Evolutionary conservation across 2,329 filamentous ascomycete genomes (phyloP).

Genomic region (Cladorrhinum sp.): DNA sequence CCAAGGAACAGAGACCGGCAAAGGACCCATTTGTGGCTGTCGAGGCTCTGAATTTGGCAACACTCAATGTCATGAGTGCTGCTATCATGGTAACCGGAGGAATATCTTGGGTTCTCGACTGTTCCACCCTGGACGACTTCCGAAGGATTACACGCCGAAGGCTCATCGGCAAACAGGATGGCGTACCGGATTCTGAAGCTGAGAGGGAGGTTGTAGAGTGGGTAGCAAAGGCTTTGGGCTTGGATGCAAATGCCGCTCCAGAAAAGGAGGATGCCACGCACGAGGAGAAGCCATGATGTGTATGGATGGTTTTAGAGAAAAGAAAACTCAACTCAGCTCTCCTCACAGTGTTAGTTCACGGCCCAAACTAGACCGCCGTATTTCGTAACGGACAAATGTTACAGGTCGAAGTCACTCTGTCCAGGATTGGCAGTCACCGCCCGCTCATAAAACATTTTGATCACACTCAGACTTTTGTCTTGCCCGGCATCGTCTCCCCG

Average conservation of each 20-base stretch:
- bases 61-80: constrained; percentile 76
- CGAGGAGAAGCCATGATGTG: not conserved
- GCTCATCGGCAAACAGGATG: constrained; percentile 32
- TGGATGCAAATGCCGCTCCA: constrained; percentile 29
- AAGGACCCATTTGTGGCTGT: constrained; percentile 69
- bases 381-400: not conserved
- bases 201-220: constrained; percentile 62
- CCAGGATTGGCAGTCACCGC: not conserved
- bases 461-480: not conserved
- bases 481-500: not conserved
- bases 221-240: constrained; percentile 57
- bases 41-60: constrained; percentile 82
- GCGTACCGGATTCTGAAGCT: constrained; percentile 44
- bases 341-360: not conserved
- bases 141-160: constrained; percentile 44
- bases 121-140: constrained; percentile 67
- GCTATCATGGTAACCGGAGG: constrained; percentile 73
- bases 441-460: not conserved
- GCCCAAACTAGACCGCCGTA: not conserved
- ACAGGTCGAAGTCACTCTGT: not conserved
- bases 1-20: constrained; percentile 30
- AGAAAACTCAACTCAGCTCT: not conserved
- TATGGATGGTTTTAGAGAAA: not conserved
- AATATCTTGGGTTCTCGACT: constrained; percentile 71
- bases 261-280: not conserved